Conservation (phyloP, 768 basidiomycete species). For the Mycena indigotica region DNA sequence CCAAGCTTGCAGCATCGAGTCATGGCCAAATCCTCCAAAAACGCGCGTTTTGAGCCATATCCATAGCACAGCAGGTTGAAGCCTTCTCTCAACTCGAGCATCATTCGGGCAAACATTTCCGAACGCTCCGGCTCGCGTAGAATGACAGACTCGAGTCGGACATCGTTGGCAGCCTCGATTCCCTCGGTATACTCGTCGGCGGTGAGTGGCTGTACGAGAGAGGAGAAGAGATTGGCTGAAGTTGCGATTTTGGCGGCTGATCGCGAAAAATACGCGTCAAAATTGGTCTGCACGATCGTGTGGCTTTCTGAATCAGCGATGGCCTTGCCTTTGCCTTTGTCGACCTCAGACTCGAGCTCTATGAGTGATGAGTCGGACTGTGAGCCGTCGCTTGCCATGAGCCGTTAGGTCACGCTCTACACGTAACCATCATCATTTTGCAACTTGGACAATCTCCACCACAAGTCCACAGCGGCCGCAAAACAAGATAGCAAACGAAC, state of each 20-base stretch:
- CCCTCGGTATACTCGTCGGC: constrained; percentile 59
- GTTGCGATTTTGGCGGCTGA: constrained; percentile 66
- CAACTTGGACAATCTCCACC: no score
- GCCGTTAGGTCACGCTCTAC: no score
- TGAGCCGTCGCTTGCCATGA: not conserved
- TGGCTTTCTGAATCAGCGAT: constrained; percentile 2
- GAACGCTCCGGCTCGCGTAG: constrained; percentile 35
- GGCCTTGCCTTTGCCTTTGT: constrained; percentile 17
- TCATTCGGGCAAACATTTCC: constrained; percentile 59
- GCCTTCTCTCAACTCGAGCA: constrained; percentile 74
- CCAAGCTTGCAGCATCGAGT: constrained; percentile 58
- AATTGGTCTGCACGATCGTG: constrained; percentile 61
- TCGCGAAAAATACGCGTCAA: constrained; percentile 84
- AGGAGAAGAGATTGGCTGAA: constrained; percentile 77
- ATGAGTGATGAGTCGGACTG: constrained; percentile 15
- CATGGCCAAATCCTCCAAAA: constrained; percentile 76
- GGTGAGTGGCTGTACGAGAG: constrained; percentile 68
- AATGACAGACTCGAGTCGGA: constrained; percentile 37
- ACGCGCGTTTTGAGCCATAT: constrained; percentile 79
- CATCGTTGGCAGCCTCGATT: constrained; percentile 34
- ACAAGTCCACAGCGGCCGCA: no score
- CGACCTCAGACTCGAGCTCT: constrained; percentile 11
- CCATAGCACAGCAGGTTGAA: constrained; percentile 92
- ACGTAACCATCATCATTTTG: no score
- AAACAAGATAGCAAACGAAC: no score